Evolutionary conservation across 2,329 filamentous ascomycete genomes (phyloP).

Genomic region (Colletotrichum orbiculare): DNA sequence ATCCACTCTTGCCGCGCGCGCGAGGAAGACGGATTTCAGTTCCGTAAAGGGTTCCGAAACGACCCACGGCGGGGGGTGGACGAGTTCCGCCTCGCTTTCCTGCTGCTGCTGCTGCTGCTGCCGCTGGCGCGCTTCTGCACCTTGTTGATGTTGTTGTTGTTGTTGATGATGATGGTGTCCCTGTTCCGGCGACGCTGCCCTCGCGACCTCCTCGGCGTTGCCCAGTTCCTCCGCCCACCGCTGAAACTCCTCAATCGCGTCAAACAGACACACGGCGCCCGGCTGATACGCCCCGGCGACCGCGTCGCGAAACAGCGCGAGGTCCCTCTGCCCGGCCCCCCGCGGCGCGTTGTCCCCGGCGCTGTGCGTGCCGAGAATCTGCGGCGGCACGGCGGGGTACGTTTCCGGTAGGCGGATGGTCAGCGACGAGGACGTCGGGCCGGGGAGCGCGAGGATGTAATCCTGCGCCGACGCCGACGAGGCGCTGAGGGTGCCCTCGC

Average conservation of each 20-base stretch:
- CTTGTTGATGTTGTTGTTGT: constrained; percentile 35
- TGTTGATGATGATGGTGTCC: not conserved
- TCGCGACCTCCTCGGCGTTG: constrained; percentile 23
- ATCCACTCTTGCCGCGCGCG: constrained; percentile 76
- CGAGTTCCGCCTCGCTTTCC: not conserved
- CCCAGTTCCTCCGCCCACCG: constrained; percentile 36
- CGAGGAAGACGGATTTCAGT: constrained; percentile 89
- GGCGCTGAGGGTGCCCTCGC: constrained; percentile 68
- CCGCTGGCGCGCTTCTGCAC: not conserved
- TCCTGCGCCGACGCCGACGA: constrained; percentile 50
- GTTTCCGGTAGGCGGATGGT: constrained; percentile 74
- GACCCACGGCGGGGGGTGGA: constrained; percentile 69
- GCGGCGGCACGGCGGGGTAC: constrained; percentile 81
- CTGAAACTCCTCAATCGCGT: constrained; percentile 81
- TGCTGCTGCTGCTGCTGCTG: not conserved
- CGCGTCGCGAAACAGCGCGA: constrained; percentile 75
- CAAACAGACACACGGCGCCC: constrained; percentile 87
- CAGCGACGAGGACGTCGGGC: constrained; percentile 62
- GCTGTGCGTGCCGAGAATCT: constrained; percentile 81
- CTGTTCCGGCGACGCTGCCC: not conserved
- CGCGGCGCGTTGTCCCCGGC: constrained; percentile 74
- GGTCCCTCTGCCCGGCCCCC: constrained; percentile 77
- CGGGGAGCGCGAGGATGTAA: constrained; percentile 76
- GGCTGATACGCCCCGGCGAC: constrained; percentile 75
- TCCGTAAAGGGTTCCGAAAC: constrained; percentile 80